Base-by-base conservation (phyloP, 169 alveolate species). In the Cryptosporidium parvum region DNA sequence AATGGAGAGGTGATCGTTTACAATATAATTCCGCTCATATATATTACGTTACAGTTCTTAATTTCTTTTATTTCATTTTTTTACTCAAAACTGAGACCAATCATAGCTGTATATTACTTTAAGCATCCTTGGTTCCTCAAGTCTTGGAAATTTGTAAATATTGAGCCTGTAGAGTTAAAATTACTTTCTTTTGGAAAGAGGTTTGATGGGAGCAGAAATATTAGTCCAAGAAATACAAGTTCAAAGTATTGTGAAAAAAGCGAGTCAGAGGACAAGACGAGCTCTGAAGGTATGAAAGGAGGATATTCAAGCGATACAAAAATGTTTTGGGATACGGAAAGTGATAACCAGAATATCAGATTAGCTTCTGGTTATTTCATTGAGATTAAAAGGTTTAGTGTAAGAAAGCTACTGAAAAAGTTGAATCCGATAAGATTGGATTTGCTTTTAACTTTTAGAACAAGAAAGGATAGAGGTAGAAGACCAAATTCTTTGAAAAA, bases 101-200 rank as follows among this genome's bases (percentile, higher is more conserved):
- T 80, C 21, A 62, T 80, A 16, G 89, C 89, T 23, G 67, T 45
- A n/a, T 80, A 61, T 29, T 80, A 80, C 48, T 80, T 62, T 31
- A 80, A 80, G 35, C 89, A 80, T 80, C 89, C 89, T 29, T 80
- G 89, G 89, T 80, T 80, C 26, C 53, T 80, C 48, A 80, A 80
- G 67, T 80, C 89, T 18, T 80, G 89, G 89, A 80, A 80, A 33
- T 80, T 80, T 31, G 89, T 80, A 16, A 80, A 65, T 23, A 51
- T 80, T 26, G 89, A 80, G 52, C 75, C 75, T 1, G 89, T 80
- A 2, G 89, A 80, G 56, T 37, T 80, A 14, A 59, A 65, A 9
- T 39, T 80, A 9, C 70, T 80, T 37, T 80, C 89, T 14, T 80
- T 80, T 62, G 89, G 89, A 1, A 80, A 42, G 67, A 80, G 9